phyloP scores from a whole-genome alignment of 2,329 filamentous ascomycete species.

The Xylariaceae sp. region DNA sequence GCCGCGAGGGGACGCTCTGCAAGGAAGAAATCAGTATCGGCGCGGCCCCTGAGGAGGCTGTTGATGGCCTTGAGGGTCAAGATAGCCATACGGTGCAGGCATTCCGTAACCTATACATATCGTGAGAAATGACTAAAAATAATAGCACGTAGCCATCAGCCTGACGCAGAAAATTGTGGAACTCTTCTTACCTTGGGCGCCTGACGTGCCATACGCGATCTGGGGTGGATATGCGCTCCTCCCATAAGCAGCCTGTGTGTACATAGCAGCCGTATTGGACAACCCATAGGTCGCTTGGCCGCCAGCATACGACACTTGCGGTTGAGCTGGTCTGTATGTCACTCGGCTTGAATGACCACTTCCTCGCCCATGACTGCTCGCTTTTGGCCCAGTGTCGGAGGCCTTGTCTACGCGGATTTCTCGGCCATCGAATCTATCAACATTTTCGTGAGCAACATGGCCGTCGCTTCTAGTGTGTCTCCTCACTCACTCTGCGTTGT shows the following conservation, averaged over 20 bases:
- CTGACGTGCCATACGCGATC: slow-evolving; percentile 37
- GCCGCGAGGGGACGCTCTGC: neutral
- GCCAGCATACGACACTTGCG: slow-evolving; percentile 33
- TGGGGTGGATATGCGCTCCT: slow-evolving; percentile 37
- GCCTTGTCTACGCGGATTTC: slow-evolving; percentile 94
- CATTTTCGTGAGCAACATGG: neutral
- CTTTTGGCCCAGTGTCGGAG: slow-evolving; percentile 66
- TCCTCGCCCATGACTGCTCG: slow-evolving; percentile 41
- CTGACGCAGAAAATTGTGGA: too few relatives aligned
- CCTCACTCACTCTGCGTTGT: slow-evolving; percentile 82
- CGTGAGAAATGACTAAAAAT: neutral
- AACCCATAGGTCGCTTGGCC: slow-evolving; percentile 36
- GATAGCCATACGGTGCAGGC: slow-evolving; percentile 39
- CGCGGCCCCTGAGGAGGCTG: slow-evolving; percentile 36
- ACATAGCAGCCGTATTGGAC: slow-evolving; percentile 32
- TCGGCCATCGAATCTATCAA: slow-evolving; percentile 78
- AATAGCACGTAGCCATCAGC: too few relatives aligned
- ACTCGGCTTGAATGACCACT: slow-evolving; percentile 31
- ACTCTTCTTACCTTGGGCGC: slow-evolving; percentile 37
- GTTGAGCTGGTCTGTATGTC: slow-evolving; percentile 28
- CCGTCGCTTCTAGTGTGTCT: too few relatives aligned
- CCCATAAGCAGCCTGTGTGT: slow-evolving; percentile 37
- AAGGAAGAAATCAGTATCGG: slow-evolving; percentile 34
- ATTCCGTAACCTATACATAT: slow-evolving; percentile 24
- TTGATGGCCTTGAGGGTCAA: slow-evolving; percentile 34